Evolutionary conservation across 805 yeast species (phyloP), one percentile per base, ranked within the genome.

Genomic region (Candida mattraensis): DNA sequence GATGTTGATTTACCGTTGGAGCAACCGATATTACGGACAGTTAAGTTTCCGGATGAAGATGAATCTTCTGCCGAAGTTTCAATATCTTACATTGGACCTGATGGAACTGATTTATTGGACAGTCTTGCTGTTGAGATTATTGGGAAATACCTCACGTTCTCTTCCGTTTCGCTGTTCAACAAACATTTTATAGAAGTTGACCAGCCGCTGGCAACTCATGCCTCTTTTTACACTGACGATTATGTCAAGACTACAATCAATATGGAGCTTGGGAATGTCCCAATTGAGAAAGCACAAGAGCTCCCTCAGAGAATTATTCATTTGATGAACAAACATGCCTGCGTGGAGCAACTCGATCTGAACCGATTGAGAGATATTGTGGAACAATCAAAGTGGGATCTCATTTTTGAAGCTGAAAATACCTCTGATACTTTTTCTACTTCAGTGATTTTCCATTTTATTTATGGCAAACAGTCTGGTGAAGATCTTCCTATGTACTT

Each of bases 31-130:
- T 61, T 72, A 9, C 69, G 74, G 24, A 69, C 66, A 4, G 74
- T 88, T 17, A 81, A 78, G 40, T 93, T 93, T 53, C 96, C 98
- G 2, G 98, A 93, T 51, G 72, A 77, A 39, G 96, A 87, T 53
- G 97, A 88, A 60, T 69, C 84, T 9, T 75, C 80, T 60, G 95
- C 96, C 23, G 93, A 86, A 50, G 52, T 87, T 1, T 52, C 72
- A 12, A 61, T 93, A 17, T 67, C 84, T 3, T 89, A 95, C 91
- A 70, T 86, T 32, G 97, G 97, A 6, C 95, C 95, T 7, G 63
- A 67, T 10, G 74, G 72, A 24, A 54, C 60, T 7, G 76, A 82
- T 26, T 54, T 67, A 10, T 53, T 78, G 14, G 64, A 64, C 5
- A 79, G 77, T 54, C 67, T 80, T 25, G 97, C 96, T 0, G 58